A percentile compares a stretch with the other conserved stretches of the same genome.
Conservation (phyloP, 2,329 filamentous ascomycete species). For the Penicillium hesseltinei region DNA sequence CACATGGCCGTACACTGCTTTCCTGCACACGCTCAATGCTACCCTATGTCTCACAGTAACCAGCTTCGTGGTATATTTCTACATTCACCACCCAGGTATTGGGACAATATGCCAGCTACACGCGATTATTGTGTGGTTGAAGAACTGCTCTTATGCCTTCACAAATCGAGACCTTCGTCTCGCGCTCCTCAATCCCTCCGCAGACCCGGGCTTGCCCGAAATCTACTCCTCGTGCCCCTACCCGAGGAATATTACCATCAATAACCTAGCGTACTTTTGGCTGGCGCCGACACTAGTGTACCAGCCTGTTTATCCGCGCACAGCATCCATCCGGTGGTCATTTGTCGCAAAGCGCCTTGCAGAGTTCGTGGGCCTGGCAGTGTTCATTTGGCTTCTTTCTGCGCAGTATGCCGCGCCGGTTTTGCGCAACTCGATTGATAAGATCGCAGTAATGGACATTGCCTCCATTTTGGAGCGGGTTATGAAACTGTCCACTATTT, state of each 20-base stretch:
- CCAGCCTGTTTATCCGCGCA: constrained; percentile 92
- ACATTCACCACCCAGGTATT: constrained; percentile 89
- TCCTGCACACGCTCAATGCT: constrained; percentile 79
- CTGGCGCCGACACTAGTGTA: constrained; percentile 96
- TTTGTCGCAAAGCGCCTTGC: constrained; percentile 81
- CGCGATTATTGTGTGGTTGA: constrained; percentile 92
- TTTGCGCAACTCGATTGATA: constrained; percentile 82
- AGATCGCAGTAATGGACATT: constrained; percentile 77
- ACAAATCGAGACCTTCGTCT: constrained; percentile 95
- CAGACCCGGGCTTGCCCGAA: constrained; percentile 68
- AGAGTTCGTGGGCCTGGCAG: constrained; percentile 73
- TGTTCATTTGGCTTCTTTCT: constrained; percentile 92
- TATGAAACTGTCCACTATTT: constrained; percentile 94
- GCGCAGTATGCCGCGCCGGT: constrained; percentile 93
- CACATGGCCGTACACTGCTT: constrained; percentile 77
- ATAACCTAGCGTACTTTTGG: constrained; percentile 94
- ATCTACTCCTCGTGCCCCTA: constrained; percentile 84
- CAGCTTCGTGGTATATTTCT: constrained; percentile 82
- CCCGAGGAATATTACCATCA: constrained; percentile 82
- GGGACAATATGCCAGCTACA: constrained; percentile 88
- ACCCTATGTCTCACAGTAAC: constrained; percentile 76
- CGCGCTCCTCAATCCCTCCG: constrained; percentile 76
- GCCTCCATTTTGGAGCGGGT: constrained; percentile 81
- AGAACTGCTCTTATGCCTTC: constrained; percentile 92
- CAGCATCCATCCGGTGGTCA: constrained; percentile 74